A percentile compares a stretch with the other conserved stretches of the same genome.
Conservation (phyloP, 768 basidiomycete genomes). For the Boletales sp. region DNA sequence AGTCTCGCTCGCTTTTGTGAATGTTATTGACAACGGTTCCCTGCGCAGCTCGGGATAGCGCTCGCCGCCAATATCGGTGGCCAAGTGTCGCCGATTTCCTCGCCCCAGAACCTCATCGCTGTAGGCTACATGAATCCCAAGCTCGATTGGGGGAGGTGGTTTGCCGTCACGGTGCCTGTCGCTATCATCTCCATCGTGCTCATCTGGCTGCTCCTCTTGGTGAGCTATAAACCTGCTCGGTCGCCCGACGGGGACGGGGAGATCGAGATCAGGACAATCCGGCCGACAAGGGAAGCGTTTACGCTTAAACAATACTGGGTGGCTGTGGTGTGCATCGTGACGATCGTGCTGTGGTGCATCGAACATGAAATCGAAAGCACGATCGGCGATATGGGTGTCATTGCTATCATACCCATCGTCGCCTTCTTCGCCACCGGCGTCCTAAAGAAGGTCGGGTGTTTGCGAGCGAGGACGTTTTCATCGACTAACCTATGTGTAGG, state of each 20-base stretch:
- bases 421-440: constrained; percentile 94
- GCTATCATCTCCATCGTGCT: constrained; percentile 80
- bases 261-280: constrained; percentile 80
- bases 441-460: constrained; percentile 72
- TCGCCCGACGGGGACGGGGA: constrained; percentile 72
- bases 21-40: not conserved
- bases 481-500: constrained; percentile 41
- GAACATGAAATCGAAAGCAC: constrained; percentile 71
- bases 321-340: constrained; percentile 71
- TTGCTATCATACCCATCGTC: constrained; percentile 89
- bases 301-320: constrained; percentile 90
- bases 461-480: not conserved
- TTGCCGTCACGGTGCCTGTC: constrained; percentile 89
- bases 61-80: constrained; percentile 98
- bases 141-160: constrained; percentile 91
- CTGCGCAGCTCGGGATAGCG: constrained; percentile 81
- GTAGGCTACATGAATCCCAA: constrained; percentile 80
- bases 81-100: constrained; percentile 95
- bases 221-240: constrained; percentile 72
- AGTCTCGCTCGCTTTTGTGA: constrained; percentile 28
- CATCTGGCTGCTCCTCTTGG: constrained; percentile 88
- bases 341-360: constrained; percentile 88
- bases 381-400: constrained; percentile 96
- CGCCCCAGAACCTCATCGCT: constrained; percentile 96
- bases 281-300: constrained; percentile 79